These are phyloP conservation scores for Pseudocercospora crystallina DNA, from an alignment of 2,329 filamentous ascomycete genomes.

Conservation along the genomic window DNA sequence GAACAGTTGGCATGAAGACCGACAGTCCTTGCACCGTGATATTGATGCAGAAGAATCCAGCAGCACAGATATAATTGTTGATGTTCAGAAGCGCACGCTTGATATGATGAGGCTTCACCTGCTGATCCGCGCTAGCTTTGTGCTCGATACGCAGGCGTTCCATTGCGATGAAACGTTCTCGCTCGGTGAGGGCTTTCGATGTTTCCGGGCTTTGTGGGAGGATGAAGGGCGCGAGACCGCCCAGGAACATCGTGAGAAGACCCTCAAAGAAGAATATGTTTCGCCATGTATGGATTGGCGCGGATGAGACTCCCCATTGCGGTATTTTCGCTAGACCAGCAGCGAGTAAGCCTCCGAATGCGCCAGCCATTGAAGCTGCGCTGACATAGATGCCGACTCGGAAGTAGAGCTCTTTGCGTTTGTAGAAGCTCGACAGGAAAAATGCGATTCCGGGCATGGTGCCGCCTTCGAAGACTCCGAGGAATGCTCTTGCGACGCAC, in stretches of 20 bases:
- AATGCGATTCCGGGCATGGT: slow-evolving; percentile 52
- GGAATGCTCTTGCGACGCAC: slow-evolving; percentile 48
- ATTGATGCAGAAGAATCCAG: slow-evolving; percentile 61
- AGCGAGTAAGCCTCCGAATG: slow-evolving; percentile 26
- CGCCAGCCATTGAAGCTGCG: slow-evolving; percentile 40
- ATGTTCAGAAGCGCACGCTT: slow-evolving; percentile 55
- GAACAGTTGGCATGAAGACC: slow-evolving; percentile 51
- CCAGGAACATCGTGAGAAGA: slow-evolving; percentile 53
- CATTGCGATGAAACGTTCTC: slow-evolving; percentile 56
- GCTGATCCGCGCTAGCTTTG: slow-evolving; percentile 47
- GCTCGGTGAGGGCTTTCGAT: slow-evolving; percentile 52
- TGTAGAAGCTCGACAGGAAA: slow-evolving; percentile 25
- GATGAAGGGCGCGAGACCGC: slow-evolving; percentile 48
- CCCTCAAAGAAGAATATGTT: slow-evolving; percentile 67
- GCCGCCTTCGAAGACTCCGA: slow-evolving; percentile 72
- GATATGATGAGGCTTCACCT: slow-evolving; percentile 51
- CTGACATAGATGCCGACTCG: slow-evolving; percentile 27
- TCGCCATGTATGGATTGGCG: slow-evolving; percentile 53
- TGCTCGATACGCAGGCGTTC: slow-evolving; percentile 54
- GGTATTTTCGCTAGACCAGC: slow-evolving; percentile 50
- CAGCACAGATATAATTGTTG: slow-evolving; percentile 60
- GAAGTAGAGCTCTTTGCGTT: slow-evolving; percentile 25
- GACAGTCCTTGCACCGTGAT: slow-evolving; percentile 54
- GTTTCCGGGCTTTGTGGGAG: slow-evolving; percentile 53
- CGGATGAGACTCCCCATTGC: slow-evolving; percentile 48